Percentiles rank a stretch among this genome's conserved stretches.
phyloP scores from a whole-genome alignment of 2,329 filamentous ascomycete species.

The Dactylonectria estremocensis region DNA sequence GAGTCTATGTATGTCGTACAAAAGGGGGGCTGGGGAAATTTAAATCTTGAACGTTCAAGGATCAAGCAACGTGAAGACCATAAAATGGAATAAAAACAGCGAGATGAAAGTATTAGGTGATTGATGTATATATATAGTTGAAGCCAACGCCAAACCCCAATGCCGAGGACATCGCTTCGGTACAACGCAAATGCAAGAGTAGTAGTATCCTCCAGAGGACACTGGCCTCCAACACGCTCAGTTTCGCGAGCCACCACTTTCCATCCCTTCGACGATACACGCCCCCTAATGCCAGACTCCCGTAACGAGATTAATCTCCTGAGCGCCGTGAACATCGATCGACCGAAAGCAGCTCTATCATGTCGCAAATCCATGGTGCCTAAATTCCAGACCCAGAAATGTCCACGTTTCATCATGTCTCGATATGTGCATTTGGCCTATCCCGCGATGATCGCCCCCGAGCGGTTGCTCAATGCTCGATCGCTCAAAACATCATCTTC shows the following conservation, averaged over 20 bases:
- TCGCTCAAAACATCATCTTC: conserved; percentile 71
- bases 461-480: background rate
- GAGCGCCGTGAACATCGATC: background rate
- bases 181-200: conserved; percentile 13
- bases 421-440: conserved; percentile 2
- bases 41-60: conserved; percentile 31
- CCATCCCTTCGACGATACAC: background rate
- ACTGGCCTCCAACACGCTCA: conserved; percentile 8
- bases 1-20: conserved; percentile 51
- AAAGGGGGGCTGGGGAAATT: conserved; percentile 38
- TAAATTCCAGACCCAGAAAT: background rate
- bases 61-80: background rate
- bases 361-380: background rate
- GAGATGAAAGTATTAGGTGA: conserved; percentile 7
- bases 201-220: conserved; percentile 11
- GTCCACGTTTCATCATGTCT: conserved; percentile 16
- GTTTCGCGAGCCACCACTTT: conserved; percentile 1
- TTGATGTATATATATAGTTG: conserved; percentile 20
- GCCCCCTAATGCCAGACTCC: background rate
- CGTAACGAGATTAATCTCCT: conserved; percentile 14
- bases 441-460: background rate
- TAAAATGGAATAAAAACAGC: background rate
- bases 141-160: conserved; percentile 30
- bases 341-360: conserved; percentile 6
- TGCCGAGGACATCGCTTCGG: conserved; percentile 17